Evolutionary conservation across 176 grass and related monocot species (phyloP).

Genomic region (Oryza officinalis): DNA sequence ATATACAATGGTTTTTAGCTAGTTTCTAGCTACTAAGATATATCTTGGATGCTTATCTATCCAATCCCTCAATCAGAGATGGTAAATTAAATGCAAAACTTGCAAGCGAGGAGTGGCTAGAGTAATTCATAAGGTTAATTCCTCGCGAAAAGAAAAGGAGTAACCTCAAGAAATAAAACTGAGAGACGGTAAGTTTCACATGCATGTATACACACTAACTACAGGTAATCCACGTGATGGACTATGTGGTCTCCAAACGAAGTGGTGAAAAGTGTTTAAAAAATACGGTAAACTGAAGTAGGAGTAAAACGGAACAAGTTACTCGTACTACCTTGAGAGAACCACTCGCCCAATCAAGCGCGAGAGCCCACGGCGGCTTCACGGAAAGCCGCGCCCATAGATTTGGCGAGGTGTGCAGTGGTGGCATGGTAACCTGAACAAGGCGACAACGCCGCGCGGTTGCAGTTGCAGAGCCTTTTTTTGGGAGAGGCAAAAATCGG

Average conservation of each 20-base stretch:
- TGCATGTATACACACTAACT: too few relatives aligned
- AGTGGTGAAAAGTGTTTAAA: neutral
- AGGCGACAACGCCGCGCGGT: neutral
- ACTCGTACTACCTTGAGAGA: neutral
- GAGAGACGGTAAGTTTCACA: too few relatives aligned
- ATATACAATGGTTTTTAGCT: neutral
- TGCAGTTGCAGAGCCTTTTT: too few relatives aligned
- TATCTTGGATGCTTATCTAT: too few relatives aligned
- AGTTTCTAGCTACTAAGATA: neutral
- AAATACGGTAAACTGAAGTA: neutral
- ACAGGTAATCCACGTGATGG: neutral
- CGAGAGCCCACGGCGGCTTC: neutral
- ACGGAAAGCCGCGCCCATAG: slow-evolving; percentile 7
- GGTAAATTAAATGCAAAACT: too few relatives aligned
- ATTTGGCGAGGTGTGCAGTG: neutral
- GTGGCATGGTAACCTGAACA: neutral
- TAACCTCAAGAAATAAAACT: too few relatives aligned
- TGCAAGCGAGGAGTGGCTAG: too few relatives aligned
- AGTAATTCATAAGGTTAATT: too few relatives aligned
- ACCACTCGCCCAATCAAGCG: neutral
- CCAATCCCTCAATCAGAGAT: too few relatives aligned
- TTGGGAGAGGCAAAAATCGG: neutral
- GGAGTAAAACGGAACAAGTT: neutral
- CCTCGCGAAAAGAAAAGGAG: too few relatives aligned
- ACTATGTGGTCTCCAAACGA: neutral